These are phyloP conservation scores for Heliosperma pusillum DNA, from an alignment of 148 eudicot species.

Conservation along the genomic window DNA sequence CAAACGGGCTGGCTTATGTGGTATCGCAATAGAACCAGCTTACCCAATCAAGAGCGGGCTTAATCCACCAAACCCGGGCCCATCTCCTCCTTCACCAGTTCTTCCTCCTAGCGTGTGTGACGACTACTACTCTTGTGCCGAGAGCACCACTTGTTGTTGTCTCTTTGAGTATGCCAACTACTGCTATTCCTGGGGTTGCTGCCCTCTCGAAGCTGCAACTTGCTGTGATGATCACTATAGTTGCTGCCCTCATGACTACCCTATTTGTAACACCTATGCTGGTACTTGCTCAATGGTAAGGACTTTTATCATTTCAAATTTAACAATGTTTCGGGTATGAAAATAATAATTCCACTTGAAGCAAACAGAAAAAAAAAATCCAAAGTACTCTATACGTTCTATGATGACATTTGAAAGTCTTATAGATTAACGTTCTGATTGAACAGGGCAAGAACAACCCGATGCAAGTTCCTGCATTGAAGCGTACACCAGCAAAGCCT, in stretches of 20 bases:
- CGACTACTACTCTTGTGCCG: conserved; percentile 31
- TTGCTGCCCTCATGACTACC: conserved; percentile 89
- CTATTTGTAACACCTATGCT: conserved; percentile 48
- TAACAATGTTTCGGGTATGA: background rate
- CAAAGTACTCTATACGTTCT: too few relatives aligned
- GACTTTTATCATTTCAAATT: background rate
- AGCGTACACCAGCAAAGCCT: conserved; percentile 49
- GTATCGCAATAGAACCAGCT: conserved; percentile 59
- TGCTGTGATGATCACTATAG: conserved; percentile 79
- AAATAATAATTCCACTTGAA: too few relatives aligned
- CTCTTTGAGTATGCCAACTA: conserved; percentile 37
- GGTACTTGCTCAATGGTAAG: conserved; percentile 72
- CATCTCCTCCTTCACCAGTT: conserved; percentile 73
- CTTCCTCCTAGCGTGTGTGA: conserved; percentile 59
- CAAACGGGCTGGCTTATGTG: conserved; percentile 45
- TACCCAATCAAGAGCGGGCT: conserved; percentile 23
- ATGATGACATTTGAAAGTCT: too few relatives aligned
- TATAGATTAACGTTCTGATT: too few relatives aligned
- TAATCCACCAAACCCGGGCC: conserved; percentile 87
- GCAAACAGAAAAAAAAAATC: too few relatives aligned
- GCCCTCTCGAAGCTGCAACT: conserved; percentile 71
- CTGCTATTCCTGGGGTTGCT: conserved; percentile 85
- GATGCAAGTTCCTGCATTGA: conserved; percentile 44
- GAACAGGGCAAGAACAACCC: conserved; percentile 62
- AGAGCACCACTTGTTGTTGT: conserved; percentile 74